phyloP scores from a whole-genome alignment of 805 yeast genomes.

The Candida nemodendra region DNA sequence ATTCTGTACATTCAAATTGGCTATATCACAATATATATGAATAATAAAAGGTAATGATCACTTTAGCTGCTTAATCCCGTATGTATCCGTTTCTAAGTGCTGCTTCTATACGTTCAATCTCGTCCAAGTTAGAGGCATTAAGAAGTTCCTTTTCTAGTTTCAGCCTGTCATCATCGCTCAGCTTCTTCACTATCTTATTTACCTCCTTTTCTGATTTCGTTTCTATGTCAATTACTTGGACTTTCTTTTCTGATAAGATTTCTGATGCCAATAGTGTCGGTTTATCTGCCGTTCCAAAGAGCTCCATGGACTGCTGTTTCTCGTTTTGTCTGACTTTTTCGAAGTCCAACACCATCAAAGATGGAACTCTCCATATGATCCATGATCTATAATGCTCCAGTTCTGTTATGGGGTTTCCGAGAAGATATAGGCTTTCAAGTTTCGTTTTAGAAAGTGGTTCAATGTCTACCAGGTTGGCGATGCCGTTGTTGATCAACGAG shows the following conservation, averaged over 20 bases:
- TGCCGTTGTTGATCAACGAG: conserved; percentile 50
- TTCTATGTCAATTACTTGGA: conserved; percentile 7
- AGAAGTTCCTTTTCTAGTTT: conserved; percentile 52
- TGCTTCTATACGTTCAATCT: conserved; percentile 68
- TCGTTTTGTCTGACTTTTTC: conserved; percentile 58
- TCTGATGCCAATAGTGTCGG: conserved; percentile 34
- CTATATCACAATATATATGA: too few species aligned
- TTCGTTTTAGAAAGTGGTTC: conserved; percentile 34
- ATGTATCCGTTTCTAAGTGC: conserved; percentile 42
- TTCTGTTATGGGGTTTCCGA: conserved; percentile 57
- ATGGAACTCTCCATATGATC: conserved; percentile 62
- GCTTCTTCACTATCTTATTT: conserved; percentile 35
- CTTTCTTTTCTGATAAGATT: conserved; percentile 19
- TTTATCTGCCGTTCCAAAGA: conserved; percentile 37
- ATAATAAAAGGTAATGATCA: too few species aligned
- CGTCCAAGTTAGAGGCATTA: conserved; percentile 67
- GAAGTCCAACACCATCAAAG: conserved; percentile 65
- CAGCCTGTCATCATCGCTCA: conserved; percentile 54
- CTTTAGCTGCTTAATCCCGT: too few species aligned
- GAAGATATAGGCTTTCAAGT: conserved; percentile 48
- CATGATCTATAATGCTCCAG: conserved; percentile 56
- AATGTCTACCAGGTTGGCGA: conserved; percentile 44
- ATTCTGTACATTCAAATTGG: too few species aligned
- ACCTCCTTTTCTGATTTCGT: conserved; percentile 14
- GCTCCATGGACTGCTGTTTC: conserved; percentile 40